Evolutionary conservation across 257 asterid genomes (phyloP), one percentile per base, ranked within the genome.

Genomic region (Leonotis leonurus): DNA sequence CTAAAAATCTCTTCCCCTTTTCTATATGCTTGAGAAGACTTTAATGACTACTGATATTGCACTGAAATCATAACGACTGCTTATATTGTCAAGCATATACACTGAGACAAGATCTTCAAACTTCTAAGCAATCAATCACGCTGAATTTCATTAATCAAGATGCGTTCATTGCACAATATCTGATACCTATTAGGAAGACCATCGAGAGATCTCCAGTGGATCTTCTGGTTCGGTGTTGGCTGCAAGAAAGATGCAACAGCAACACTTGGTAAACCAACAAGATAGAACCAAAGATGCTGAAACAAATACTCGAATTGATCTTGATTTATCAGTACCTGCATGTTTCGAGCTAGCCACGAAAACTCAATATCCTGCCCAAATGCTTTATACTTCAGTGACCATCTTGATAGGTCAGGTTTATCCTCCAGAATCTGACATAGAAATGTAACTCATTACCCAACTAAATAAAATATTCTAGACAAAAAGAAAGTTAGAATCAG

Each of bases 141-240:
- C n/a, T n/a, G n/a, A n/a, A n/a, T n/a, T n/a, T n/a, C n/a, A n/a
- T n/a, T n/a, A n/a, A n/a, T n/a, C n/a, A n/a, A n/a, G n/a, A n/a
- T n/a, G n/a, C n/a, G n/a, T n/a, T n/a, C n/a, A n/a, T n/a, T n/a
- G n/a, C n/a, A n/a, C n/a, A n/a, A n/a, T n/a, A n/a, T n/a, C n/a
- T n/a, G 5, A 11, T 81, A 87, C 98, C 87, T 86, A 80, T 92
- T 92, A 40, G 97, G 97, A 64, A 92, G 98, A 56, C 98, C 98
- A 73, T 92, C 95, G 54, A 92, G 69, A 59, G 98, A 88, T 76
- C 95, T 77, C 97, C 97, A 86, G 70, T 92, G 97, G 76, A 88
- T 89, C 75, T 92, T 88, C 95, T 92, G 97, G 78, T 92, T 86
- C 8, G 48, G 82, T 20, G 73, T 92, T 53, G 98, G 98, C 95